phyloP scores from a whole-genome alignment of 1,284 basidiomycete species.

The Rhodotorula sp. region DNA sequence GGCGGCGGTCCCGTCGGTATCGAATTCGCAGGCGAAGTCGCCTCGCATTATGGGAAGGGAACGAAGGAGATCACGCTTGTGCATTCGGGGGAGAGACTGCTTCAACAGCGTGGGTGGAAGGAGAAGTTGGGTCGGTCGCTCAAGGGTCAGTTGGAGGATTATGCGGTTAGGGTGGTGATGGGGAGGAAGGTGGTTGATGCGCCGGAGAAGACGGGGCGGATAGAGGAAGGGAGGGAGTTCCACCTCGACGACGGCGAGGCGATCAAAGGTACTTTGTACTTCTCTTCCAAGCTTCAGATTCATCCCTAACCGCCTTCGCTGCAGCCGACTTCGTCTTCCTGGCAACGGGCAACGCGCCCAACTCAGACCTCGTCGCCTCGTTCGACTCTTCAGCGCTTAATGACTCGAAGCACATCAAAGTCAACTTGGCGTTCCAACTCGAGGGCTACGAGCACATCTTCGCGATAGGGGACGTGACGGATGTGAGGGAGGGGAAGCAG shows the following conservation, averaged over 20 bases:
- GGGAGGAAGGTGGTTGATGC: slow-evolving; percentile 45
- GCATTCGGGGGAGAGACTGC: slow-evolving; percentile 30
- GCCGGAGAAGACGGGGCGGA: slow-evolving; percentile 42
- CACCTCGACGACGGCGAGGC: slow-evolving; percentile 39
- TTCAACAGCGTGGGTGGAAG: slow-evolving; percentile 31
- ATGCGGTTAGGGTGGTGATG: slow-evolving; percentile 48
- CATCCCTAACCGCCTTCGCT: too few species aligned
- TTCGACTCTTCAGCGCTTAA: slow-evolving; percentile 46
- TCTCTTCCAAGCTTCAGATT: background rate
- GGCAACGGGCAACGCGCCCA: slow-evolving; percentile 51
- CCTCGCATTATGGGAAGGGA: slow-evolving; percentile 31
- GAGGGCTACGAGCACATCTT: slow-evolving; percentile 35
- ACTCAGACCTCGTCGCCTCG: slow-evolving; percentile 46
- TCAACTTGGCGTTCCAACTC: slow-evolving; percentile 43
- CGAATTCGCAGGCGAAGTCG: slow-evolving; percentile 50
- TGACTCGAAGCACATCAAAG: slow-evolving; percentile 44
- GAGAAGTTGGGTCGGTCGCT: slow-evolving; percentile 36
- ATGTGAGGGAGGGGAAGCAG: slow-evolving; percentile 41
- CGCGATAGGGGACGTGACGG: slow-evolving; percentile 44
- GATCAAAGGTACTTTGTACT: slow-evolving; percentile 42
- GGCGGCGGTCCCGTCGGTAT: slow-evolving; percentile 54
- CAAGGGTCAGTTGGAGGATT: slow-evolving; percentile 43
- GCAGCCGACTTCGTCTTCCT: slow-evolving; percentile 52
- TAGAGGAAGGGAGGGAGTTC: slow-evolving; percentile 34
- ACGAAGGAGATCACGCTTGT: slow-evolving; percentile 48